These are phyloP conservation scores for Vitis riparia DNA, from an alignment of 164 flowering plant species.

Conservation along the genomic window DNA sequence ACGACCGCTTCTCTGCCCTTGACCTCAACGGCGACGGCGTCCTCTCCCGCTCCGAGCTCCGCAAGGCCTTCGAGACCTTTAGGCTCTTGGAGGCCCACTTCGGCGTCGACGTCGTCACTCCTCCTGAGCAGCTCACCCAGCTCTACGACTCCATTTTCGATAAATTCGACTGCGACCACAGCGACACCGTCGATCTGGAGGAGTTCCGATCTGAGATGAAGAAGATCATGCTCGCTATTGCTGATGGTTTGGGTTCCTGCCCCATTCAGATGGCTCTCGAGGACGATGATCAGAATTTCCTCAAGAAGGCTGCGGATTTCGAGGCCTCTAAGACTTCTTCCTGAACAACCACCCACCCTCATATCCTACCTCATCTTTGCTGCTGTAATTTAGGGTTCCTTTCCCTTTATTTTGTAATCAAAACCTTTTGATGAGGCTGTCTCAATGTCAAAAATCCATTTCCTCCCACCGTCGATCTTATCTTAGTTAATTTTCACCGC, in stretches of 20 bases:
- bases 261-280: slow-evolving; percentile 87
- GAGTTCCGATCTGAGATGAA: slow-evolving; percentile 76
- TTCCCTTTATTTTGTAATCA: too few species aligned
- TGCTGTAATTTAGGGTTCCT: too few species aligned
- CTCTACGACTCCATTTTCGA: slow-evolving; percentile 83
- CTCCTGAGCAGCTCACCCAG: slow-evolving; percentile 65
- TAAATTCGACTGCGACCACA: slow-evolving; percentile 63
- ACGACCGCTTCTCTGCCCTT: slow-evolving; percentile 50
- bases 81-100: slow-evolving; percentile 76
- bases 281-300: slow-evolving; percentile 52
- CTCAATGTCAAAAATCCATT: too few species aligned
- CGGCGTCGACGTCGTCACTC: slow-evolving; percentile 59
- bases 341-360: not conserved
- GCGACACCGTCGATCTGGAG: slow-evolving; percentile 63
- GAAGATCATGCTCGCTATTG: slow-evolving; percentile 84
- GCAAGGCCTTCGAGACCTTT: slow-evolving; percentile 70
- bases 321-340: slow-evolving; percentile 45
- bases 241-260: slow-evolving; percentile 73
- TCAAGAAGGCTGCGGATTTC: slow-evolving; percentile 76
- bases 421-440: too few species aligned
- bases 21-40: slow-evolving; percentile 82
- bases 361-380: too few species aligned
- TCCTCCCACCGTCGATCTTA: too few species aligned
- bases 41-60: slow-evolving; percentile 68
- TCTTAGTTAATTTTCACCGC: too few species aligned